A percentile compares a stretch with the other conserved stretches of the same genome.
These are phyloP conservation scores for Leccinum aurantiacum DNA, from an alignment of 768 basidiomycete species.

Conservation along the genomic window DNA sequence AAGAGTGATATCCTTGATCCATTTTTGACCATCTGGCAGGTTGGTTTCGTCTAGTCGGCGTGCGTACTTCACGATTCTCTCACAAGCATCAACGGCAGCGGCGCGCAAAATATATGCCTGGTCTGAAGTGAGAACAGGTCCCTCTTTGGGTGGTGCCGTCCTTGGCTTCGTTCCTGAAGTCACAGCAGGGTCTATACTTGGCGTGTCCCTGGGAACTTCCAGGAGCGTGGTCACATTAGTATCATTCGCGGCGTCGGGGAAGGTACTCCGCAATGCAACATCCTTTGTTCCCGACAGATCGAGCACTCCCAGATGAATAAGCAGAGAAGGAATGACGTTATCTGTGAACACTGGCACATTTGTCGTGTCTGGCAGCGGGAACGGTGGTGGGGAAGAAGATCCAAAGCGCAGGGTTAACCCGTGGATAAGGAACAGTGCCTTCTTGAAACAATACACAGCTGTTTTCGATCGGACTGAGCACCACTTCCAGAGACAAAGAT, in stretches of 20 bases:
- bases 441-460: conserved; percentile 92
- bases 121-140: conserved; percentile 53
- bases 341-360: conserved; percentile 71
- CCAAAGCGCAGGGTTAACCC: conserved; percentile 69
- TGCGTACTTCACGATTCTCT: conserved; percentile 60
- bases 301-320: conserved; percentile 74
- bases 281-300: conserved; percentile 52
- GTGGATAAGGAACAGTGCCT: conserved; percentile 80
- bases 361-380: conserved; percentile 61
- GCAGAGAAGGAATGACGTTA: conserved; percentile 81
- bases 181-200: conserved; percentile 3
- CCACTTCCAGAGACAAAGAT: conserved; percentile 5
- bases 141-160: conserved; percentile 37
- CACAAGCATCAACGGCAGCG: conserved; percentile 77
- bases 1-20: conserved; percentile 57
- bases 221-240: conserved; percentile 44
- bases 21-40: conserved; percentile 34
- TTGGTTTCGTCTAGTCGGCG: conserved; percentile 31
- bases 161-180: conserved; percentile 16
- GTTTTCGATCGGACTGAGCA: background rate
- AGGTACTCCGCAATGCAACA: conserved; percentile 44
- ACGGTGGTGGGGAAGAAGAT: conserved; percentile 47
- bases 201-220: conserved; percentile 23
- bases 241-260: conserved; percentile 46
- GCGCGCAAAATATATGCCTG: conserved; percentile 77